Percentiles rank a stretch among this genome's conserved stretches.
Conservation (phyloP, 306 rosid species). For the Biancaea sappan region DNA sequence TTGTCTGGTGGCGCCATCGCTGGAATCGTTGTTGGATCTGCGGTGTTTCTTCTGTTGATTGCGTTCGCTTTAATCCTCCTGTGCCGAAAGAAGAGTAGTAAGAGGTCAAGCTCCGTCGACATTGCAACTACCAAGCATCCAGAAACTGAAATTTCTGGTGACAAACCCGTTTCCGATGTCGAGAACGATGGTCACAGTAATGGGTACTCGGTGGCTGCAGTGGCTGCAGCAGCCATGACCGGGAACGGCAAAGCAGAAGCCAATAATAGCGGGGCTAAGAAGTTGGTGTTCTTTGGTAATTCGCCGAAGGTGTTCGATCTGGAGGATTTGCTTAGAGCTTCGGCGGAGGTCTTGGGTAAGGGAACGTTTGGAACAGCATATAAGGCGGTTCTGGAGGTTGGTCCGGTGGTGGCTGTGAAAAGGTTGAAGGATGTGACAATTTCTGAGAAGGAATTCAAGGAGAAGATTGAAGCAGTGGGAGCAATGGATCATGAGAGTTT, state of each 20-base stretch:
- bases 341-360: constrained; percentile 77
- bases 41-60: constrained; percentile 50
- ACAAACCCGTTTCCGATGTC: constrained; percentile 41
- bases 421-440: constrained; percentile 62
- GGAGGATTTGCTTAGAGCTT: constrained; percentile 76
- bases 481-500: constrained; percentile 65
- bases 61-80: constrained; percentile 45
- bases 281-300: constrained; percentile 58
- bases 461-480: constrained; percentile 63
- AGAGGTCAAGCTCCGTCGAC: constrained; percentile 48
- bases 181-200: constrained; percentile 35
- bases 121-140: constrained; percentile 37
- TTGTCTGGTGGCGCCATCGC: constrained; percentile 64
- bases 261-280: constrained; percentile 36
- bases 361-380: constrained; percentile 72
- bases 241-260: constrained; percentile 35
- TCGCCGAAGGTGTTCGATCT: constrained; percentile 54
- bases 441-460: constrained; percentile 62
- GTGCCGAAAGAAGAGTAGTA: constrained; percentile 50
- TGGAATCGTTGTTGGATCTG: constrained; percentile 63
- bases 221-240: constrained; percentile 33
- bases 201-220: constrained; percentile 40
- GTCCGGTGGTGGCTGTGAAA: constrained; percentile 67
- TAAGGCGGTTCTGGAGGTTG: constrained; percentile 64
- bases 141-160: constrained; percentile 41